These are phyloP conservation scores for Bonia amplexicaulis DNA, from an alignment of 176 grass and related monocot genomes.

Conservation along the genomic window DNA sequence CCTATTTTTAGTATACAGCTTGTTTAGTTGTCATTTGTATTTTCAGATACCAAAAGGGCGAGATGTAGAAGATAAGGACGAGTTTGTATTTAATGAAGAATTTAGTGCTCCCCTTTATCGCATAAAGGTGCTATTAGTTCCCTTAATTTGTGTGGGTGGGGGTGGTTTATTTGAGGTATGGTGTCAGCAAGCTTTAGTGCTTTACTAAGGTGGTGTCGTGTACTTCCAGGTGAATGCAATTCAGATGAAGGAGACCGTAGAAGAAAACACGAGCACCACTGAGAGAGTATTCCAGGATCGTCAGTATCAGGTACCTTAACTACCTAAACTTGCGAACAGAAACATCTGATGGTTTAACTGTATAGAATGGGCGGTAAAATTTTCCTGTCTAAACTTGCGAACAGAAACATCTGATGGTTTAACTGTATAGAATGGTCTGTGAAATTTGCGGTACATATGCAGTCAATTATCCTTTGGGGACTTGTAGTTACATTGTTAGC, in stretches of 20 bases:
- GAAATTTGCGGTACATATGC: background rate
- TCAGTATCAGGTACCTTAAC: conserved; percentile 80
- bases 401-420: background rate
- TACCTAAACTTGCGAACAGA: background rate
- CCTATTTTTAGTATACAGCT: conserved; percentile 15
- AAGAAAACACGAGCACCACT: conserved; percentile 98
- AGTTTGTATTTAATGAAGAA: conserved; percentile 92
- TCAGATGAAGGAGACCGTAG: conserved; percentile 99
- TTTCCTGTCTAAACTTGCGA: conserved; percentile 2
- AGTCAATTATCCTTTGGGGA: background rate
- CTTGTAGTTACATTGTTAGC: background rate
- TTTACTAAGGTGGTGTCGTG: conserved; percentile 26
- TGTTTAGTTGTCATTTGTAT: conserved; percentile 31
- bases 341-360: background rate
- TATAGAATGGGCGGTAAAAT: background rate
- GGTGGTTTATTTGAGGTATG: background rate
- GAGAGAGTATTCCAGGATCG: conserved; percentile 97
- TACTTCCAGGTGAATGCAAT: conserved; percentile 92
- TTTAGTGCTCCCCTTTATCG: conserved; percentile 93
- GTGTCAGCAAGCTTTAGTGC: conserved; percentile 20
- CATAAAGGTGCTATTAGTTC: conserved; percentile 68
- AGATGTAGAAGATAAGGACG: conserved; percentile 83
- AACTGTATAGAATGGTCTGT: background rate
- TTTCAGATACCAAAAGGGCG: conserved; percentile 93
- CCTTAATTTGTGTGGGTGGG: background rate